A percentile compares a stretch with the other conserved stretches of the same genome.
Evolutionary conservation across 495 filamentous ascomycete genomes (phyloP).

Genomic region (Neurospora cerealis): DNA sequence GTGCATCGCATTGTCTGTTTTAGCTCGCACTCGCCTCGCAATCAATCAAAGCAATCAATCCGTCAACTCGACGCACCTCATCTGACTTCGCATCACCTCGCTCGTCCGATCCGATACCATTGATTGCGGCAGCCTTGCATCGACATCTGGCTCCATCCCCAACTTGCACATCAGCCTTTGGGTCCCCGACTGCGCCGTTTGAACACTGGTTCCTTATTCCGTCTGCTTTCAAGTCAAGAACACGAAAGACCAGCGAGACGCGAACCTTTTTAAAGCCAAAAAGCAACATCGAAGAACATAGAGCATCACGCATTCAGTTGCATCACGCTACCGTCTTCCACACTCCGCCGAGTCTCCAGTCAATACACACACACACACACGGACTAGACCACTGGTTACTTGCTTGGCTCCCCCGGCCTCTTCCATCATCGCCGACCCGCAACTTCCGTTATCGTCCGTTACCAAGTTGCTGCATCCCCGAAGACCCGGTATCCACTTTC

Average conservation of each 20-base stretch:
- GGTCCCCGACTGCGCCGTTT: neutral
- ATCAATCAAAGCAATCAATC: neutral
- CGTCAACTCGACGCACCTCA: neutral
- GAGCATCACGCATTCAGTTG: neutral
- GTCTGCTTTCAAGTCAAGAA: neutral
- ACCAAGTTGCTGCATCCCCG: slow-evolving; percentile 5
- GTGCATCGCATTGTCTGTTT: slow-evolving; percentile 17
- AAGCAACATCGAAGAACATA: neutral
- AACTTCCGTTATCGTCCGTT: slow-evolving; percentile 16
- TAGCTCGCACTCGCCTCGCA: neutral
- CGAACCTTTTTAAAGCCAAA: neutral
- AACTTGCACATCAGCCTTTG: neutral
- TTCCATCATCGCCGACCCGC: slow-evolving; percentile 1
- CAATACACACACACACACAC: neutral
- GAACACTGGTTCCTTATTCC: neutral
- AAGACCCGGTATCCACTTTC: slow-evolving; percentile 10
- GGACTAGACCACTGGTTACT: slow-evolving; percentile 1
- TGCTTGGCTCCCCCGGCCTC: slow-evolving; percentile 14
- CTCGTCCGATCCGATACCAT: neutral
- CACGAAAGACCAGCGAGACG: neutral
- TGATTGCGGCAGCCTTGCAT: neutral
- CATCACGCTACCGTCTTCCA: slow-evolving; percentile 1
- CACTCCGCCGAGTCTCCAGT: neutral
- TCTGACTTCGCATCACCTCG: neutral
- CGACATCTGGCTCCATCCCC: neutral